Percentiles rank a stretch among this genome's conserved stretches.
phyloP scores from a whole-genome alignment of 2,329 filamentous ascomycete species.

The Fusarium anguioides region DNA sequence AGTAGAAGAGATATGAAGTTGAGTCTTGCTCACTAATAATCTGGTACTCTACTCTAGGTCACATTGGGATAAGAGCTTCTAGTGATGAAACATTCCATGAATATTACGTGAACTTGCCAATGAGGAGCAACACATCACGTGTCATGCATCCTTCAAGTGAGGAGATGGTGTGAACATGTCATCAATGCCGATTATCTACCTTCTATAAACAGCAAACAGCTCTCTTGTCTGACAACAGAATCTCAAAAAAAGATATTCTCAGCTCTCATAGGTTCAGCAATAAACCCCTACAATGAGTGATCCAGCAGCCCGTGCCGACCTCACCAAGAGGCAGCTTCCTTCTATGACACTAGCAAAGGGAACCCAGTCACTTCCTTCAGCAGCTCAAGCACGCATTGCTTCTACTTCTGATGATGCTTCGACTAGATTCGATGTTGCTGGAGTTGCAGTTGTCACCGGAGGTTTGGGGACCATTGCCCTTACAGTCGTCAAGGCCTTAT shows the following conservation, averaged over 20 bases:
- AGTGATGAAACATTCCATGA: not conserved
- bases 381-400: not conserved
- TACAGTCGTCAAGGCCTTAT: slow-evolving; percentile 3
- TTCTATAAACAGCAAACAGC: not conserved
- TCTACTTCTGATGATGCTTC: slow-evolving; percentile 5
- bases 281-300: not conserved
- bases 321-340: slow-evolving; percentile 24
- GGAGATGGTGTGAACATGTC: not conserved
- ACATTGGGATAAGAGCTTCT: not conserved
- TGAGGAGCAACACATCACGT: not conserved
- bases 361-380: not conserved
- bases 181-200: not conserved
- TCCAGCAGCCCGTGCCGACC: not conserved
- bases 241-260: not conserved
- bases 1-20: no score
- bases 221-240: no score
- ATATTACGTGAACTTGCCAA: not conserved
- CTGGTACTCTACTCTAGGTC: no score
- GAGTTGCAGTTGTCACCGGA: slow-evolving; percentile 8
- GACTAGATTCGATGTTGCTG: not conserved
- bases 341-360: slow-evolving; percentile 16
- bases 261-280: not conserved
- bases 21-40: no score
- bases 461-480: slow-evolving; percentile 12
- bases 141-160: not conserved